These are phyloP conservation scores for Gonium pectorale DNA, from an alignment of 139 green algal species.

Conservation along the genomic window DNA sequence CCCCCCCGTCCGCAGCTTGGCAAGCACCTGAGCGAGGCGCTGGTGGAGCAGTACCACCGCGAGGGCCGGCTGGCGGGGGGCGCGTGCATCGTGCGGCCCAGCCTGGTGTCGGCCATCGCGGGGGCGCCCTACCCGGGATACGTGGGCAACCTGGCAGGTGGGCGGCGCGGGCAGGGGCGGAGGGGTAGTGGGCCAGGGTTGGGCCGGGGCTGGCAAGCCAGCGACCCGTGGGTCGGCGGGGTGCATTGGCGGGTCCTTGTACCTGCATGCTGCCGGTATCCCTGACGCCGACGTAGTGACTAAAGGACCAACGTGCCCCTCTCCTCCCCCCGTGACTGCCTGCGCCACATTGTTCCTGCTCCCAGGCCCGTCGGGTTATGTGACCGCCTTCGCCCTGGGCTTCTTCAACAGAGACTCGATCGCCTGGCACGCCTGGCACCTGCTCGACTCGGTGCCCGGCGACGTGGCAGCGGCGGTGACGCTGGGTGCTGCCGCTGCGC, in stretches of 20 bases:
- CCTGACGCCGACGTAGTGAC: no score
- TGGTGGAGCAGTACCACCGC: conserved; percentile 36
- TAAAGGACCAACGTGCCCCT: no score
- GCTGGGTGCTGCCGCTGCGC: conserved; percentile 56
- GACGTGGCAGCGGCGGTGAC: conserved; percentile 64
- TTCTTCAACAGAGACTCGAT: conserved; percentile 53
- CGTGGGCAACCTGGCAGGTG: conserved; percentile 68
- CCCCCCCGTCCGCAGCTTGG: conserved; percentile 26
- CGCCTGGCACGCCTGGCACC: conserved; percentile 49
- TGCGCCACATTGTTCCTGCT: no score
- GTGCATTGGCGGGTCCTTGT: no score
- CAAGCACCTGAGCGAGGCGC: conserved; percentile 67
- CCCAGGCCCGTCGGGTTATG: conserved; percentile 52
- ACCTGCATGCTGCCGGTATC: no score
- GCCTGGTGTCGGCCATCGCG: conserved; percentile 60
- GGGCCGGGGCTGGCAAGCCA: no score
- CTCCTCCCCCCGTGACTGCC: no score
- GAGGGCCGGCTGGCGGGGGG: conserved; percentile 16
- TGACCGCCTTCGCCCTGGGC: conserved; percentile 60
- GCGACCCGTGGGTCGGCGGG: no score
- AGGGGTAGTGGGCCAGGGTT: no score
- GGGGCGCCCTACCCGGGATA: conserved; percentile 63
- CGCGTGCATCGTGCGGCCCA: conserved; percentile 63
- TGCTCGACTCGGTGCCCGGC: conserved; percentile 68
- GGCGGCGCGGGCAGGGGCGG: background rate